Evolutionary conservation across 352 stramenopile species (phyloP).

Genomic region (Globisporangium emineosum): DNA sequence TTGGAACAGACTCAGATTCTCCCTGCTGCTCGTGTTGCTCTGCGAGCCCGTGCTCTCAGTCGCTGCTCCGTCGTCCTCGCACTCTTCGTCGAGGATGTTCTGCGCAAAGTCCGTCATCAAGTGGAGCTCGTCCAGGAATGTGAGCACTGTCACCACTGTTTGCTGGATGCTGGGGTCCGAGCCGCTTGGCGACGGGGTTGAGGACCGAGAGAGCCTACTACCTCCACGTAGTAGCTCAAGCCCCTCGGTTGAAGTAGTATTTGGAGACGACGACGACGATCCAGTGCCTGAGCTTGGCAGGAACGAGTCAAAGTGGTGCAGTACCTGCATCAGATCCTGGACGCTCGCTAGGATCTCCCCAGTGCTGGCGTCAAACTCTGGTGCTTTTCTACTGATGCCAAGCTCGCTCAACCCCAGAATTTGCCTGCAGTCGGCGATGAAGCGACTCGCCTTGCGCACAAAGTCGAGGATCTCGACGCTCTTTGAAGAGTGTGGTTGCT

Average conservation of each 20-base stretch:
- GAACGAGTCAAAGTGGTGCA: conserved; percentile 34
- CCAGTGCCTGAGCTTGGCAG: conserved; percentile 13
- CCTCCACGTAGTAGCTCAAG: not conserved
- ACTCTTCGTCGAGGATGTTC: conserved; percentile 53
- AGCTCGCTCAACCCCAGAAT: conserved; percentile 9
- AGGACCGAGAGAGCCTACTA: not conserved
- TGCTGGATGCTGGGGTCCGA: conserved; percentile 16
- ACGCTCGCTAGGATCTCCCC: conserved; percentile 30
- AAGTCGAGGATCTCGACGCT: conserved; percentile 24
- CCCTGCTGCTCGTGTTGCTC: conserved; percentile 47
- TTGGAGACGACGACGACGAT: not conserved
- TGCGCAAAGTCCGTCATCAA: conserved; percentile 59
- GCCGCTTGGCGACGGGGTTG: not conserved
- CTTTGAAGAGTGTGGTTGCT: conserved; percentile 13
- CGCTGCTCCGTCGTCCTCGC: conserved; percentile 11
- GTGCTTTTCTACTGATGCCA: not conserved
- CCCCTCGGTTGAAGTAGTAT: not conserved
- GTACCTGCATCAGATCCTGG: conserved; percentile 39
- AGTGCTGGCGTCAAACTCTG: not conserved
- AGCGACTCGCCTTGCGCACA: conserved; percentile 20
- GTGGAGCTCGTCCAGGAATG: conserved; percentile 60
- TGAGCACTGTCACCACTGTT: conserved; percentile 34
- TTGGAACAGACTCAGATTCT: conserved; percentile 31
- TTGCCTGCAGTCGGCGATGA: conserved; percentile 25
- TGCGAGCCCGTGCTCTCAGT: not conserved